Conservation (phyloP, 768 basidiomycete genomes). For the Neoboletus brunneissimus region DNA sequence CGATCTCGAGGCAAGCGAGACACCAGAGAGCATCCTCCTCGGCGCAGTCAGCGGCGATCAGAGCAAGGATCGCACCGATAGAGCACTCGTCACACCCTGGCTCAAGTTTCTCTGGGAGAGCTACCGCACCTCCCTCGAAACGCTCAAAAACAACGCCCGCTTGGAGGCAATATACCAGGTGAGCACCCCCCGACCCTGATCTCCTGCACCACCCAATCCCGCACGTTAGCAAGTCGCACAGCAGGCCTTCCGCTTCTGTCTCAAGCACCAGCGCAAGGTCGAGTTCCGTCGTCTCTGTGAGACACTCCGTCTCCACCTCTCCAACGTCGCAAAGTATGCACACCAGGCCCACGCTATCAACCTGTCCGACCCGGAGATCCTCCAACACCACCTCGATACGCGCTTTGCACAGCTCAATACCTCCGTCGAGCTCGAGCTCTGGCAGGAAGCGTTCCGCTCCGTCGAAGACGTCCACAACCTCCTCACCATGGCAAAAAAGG, state of each 20-base stretch:
- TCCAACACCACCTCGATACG: constrained; percentile 94
- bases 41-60: constrained; percentile 88
- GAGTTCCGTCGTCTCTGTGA: constrained; percentile 97
- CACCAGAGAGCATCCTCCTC: constrained; percentile 87
- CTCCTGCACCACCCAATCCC: not conserved
- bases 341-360: constrained; percentile 95
- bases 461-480: constrained; percentile 98
- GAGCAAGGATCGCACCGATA: constrained; percentile 91
- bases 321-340: constrained; percentile 93
- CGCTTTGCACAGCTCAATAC: constrained; percentile 96
- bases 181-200: constrained; percentile 20
- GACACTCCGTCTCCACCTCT: constrained; percentile 89
- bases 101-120: constrained; percentile 99
- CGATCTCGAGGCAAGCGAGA: constrained; percentile 94
- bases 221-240: constrained; percentile 80
- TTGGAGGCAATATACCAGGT: constrained; percentile 95
- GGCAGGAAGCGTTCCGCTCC: constrained; percentile 98
- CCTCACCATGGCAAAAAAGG: constrained; percentile 89
- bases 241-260: constrained; percentile 96
- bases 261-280: constrained; percentile 89
- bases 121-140: constrained; percentile 92
- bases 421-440: constrained; percentile 95
- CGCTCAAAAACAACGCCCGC: constrained; percentile 92
- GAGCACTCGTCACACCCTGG: constrained; percentile 94
- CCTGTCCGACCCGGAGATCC: constrained; percentile 89